Base-by-base conservation (phyloP, 768 basidiomycete genomes). In the Kwoniella dendrophila region DNA sequence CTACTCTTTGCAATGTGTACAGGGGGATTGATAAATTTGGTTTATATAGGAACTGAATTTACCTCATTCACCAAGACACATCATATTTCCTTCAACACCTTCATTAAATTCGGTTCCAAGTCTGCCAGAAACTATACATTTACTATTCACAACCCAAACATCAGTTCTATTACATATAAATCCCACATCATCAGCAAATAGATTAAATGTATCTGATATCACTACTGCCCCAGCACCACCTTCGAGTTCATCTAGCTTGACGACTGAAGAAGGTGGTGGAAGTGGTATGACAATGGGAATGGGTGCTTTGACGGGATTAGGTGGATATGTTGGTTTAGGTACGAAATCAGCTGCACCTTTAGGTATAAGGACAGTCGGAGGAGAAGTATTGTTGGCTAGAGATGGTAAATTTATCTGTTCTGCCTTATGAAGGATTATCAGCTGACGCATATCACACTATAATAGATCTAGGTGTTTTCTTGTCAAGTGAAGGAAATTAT, bases 11-110 rank as follows among this genome's bases (percentile, higher is more conserved):
- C 43, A 4, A 49, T 18, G 18, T n/a, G 12, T 32, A 24, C 10
- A 47, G 18, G 29, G n/a, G 18, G n/a, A n/a, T n/a, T n/a, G n/a
- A n/a, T n/a, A n/a, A n/a, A n/a, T n/a, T n/a, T n/a, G n/a, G n/a
- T n/a, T 5, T 10, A 36, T 26, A 18, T 52, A 94, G 90, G 95
- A 98, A 84, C 81, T 86, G 2, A 71, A 82, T 0, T 82, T 97
- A 3, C 90, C 94, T 12, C 95, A 98, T 75, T 92, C 93, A 8
- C 88, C 96, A n/a, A 85, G 96, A 40, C 83, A 84, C 0, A 87
- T 96, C 51, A 82, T 87, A 2, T 94, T 97, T 75, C 78, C 91
- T 51, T 86, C 29, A 64, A 91, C 38, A 86, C 90, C 76, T 83
- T 92, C 41, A 5, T 90, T 91, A 0, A 86, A 88, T 0, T 81